Base-by-base conservation (phyloP, 108 stramenopile genomes). In the Cyclotella atomus region DNA sequence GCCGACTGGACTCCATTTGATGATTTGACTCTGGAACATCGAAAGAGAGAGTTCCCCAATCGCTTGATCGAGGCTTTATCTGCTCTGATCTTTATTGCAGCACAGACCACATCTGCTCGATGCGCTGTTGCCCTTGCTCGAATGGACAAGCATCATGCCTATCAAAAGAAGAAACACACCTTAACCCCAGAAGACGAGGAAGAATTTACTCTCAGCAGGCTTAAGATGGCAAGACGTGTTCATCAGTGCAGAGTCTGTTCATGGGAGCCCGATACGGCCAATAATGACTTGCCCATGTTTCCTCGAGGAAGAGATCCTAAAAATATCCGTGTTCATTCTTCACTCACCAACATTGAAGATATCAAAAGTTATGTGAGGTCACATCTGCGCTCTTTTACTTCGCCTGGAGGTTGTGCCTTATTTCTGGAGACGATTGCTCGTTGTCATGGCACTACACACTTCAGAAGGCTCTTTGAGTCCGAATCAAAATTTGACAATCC, bases 341-440 rank as follows among this genome's bases (percentile, higher is more conserved):
- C 89, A 0, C 86, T 75, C 52, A 92, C 88, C 0, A 84, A 89
- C 61, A 79, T 86, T 19, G 33, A 67, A 7, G 93, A 95, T 43
- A 76, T 95, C 6, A 68, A 68, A 30, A 73, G 84, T 2, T 95
- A 88, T 68, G 93, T 95, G 2, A 55, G 59, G 33, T 79, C 84
- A 23, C 80, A 87, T 45, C 61, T 91, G 35, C 66, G 79, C 2
- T 72, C 79, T 1, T 95, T 95, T 56, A 85, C 65, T 16, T 76
- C 69, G 15, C 82, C 77, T 33, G 90, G 91, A n/a, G 93, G 93
- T 1, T 87, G 88, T 73, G 93, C 93, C 10, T 79, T 95, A 20
- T 81, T 95, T 27, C 74, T 95, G 52, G 93, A 95, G 61, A 89
- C 87, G 0, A 81, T 95, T 66, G 27, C 88, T 44, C 73, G 84